These are phyloP conservation scores for Saccharomycodes ludwigii DNA, from an alignment of 805 yeast species.

Conservation along the genomic window DNA sequence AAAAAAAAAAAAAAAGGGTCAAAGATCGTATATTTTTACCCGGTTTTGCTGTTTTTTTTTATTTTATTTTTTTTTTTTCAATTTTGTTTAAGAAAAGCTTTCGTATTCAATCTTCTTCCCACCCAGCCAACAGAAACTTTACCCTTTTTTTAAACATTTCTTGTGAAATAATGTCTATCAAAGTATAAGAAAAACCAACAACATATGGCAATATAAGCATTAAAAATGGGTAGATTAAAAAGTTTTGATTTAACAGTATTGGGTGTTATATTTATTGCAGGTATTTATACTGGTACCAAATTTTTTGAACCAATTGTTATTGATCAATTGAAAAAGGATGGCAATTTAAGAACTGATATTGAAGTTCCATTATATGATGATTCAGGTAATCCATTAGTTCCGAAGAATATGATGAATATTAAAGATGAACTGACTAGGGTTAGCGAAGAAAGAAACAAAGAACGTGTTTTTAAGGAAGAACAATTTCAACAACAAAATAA, in stretches of 20 bases:
- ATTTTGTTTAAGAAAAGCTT: too few relatives aligned
- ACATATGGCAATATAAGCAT: background rate
- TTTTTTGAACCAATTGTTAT: slow-evolving; percentile 68
- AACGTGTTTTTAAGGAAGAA: background rate
- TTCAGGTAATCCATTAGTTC: slow-evolving; percentile 26
- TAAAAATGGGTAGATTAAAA: slow-evolving; percentile 19
- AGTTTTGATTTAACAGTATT: slow-evolving; percentile 18
- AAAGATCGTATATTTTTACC: too few relatives aligned
- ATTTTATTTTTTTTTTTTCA: too few relatives aligned
- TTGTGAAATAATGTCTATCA: too few relatives aligned
- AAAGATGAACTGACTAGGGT: slow-evolving; percentile 11
- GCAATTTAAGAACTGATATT: slow-evolving; percentile 49
- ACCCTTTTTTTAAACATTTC: too few relatives aligned
- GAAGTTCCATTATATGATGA: slow-evolving; percentile 40
- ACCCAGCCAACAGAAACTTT: background rate
- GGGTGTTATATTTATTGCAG: slow-evolving; percentile 22
- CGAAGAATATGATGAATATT: slow-evolving; percentile 9
- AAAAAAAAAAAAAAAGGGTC: too few relatives aligned
- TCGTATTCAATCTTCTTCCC: too few relatives aligned
- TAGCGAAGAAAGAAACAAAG: slow-evolving; percentile 8
- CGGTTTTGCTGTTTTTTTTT: too few relatives aligned
- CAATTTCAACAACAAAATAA: background rate
- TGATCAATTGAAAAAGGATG: slow-evolving; percentile 54
- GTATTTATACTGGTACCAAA: slow-evolving; percentile 37
- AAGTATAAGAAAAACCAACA: background rate